Evolutionary conservation across 2,329 filamentous ascomycete genomes (phyloP), one percentile per base, ranked within the genome.

Genomic region (Rasamsonia emersonii): DNA sequence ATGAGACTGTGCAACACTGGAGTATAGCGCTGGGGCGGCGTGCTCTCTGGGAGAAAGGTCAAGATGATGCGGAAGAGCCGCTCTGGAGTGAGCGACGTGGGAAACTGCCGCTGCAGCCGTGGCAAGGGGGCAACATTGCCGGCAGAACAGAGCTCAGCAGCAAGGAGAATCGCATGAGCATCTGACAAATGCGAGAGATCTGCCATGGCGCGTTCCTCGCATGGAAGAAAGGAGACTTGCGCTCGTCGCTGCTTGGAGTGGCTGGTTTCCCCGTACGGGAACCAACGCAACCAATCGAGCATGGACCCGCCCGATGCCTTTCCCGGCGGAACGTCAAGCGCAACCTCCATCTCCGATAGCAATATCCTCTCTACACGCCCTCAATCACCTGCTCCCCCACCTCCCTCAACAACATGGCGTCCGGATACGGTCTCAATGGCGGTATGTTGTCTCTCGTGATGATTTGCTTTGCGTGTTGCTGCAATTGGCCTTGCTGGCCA

Each of bases 1-100:
- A 54, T 57, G 37, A 75, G 58, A 35, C 67, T 61, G 39, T 65
- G 53, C 15, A 73, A 54, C 36, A 68, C 69, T 17, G 56, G 46
- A 14, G 55, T 53, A 42, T 77, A 75, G 18, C 55, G 50, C 4
- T 58, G 53, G 3, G 75, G 71, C 14, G 72, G 67, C 18, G 61
- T 51, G 41, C 65, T 70, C 48, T 77, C 73, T 13, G 75, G 75
- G n/a, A 79, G 62, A 44, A 70, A 78, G 35, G 72, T 75, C 39
- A 79, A 58, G 32, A 79, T 54, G 30, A 80, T 72, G 38, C 71
- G 70, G 38, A 79, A 62, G 32, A 74, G 51, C 10, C 75, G 62
- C 38, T 71, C 68, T 5, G 69, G 53, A 18, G 64, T 56, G 29
- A 77, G 61, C 36, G 64, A 54, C 37, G 53, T 61, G 28, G 61